These are phyloP conservation scores for Cladorrhinum samala DNA, from an alignment of 495 filamentous ascomycete genomes.

Conservation along the genomic window DNA sequence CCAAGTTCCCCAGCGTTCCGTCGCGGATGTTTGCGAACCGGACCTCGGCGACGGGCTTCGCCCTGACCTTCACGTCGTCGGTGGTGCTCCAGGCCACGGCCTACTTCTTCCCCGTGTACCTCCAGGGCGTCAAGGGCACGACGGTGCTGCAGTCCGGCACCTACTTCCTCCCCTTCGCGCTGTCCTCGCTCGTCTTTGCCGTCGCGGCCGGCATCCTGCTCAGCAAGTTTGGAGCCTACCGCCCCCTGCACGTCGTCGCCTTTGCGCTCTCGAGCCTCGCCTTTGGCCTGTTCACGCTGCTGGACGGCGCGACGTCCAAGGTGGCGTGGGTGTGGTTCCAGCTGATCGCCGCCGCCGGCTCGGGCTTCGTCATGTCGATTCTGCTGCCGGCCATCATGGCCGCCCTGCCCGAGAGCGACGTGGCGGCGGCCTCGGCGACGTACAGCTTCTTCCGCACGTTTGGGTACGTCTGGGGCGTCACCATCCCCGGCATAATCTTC, in stretches of 20 bases:
- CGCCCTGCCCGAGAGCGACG: conserved; percentile 26
- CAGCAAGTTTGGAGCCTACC: conserved; percentile 33
- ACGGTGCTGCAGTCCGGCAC: conserved; percentile 16
- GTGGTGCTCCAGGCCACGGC: conserved; percentile 17
- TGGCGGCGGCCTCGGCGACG: conserved; percentile 27
- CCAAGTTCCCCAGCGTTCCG: conserved; percentile 25
- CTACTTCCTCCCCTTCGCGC: conserved; percentile 8
- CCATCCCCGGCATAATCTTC: conserved; percentile 15
- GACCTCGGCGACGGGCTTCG: conserved; percentile 19
- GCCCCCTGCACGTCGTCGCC: conserved; percentile 30
- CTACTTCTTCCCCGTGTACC: conserved; percentile 47
- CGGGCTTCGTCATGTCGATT: conserved; percentile 19
- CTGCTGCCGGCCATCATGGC: conserved; percentile 31
- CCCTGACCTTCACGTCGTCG: conserved; percentile 18
- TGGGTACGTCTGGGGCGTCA: conserved; percentile 40
- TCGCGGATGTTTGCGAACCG: conserved; percentile 24
- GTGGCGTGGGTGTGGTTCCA: conserved; percentile 25
- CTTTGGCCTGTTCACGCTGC: conserved; percentile 34
- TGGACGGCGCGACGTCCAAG: conserved; percentile 21
- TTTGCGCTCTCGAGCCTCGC: conserved; percentile 30
- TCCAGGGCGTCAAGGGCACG: conserved; percentile 39
- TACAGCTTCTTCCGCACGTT: conserved; percentile 39
- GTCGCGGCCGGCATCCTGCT: conserved; percentile 26
- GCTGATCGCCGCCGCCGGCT: conserved; percentile 15
- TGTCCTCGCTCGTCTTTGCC: conserved; percentile 8